Evolutionary conservation across 495 filamentous ascomycete genomes (phyloP), one percentile per base, ranked within the genome.

Genomic region (Hypoxylon cercidicola): DNA sequence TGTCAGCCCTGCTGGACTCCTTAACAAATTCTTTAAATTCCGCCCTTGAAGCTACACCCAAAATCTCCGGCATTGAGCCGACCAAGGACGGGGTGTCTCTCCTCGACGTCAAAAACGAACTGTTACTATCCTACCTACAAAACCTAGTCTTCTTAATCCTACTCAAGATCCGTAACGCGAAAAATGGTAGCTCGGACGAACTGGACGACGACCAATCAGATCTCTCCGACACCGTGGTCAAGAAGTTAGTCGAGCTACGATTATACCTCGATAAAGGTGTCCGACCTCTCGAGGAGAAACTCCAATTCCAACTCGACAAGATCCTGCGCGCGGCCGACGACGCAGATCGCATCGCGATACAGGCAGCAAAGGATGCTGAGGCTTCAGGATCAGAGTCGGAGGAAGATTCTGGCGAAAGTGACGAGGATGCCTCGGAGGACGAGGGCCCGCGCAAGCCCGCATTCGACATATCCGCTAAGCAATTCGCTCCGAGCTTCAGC

Each of bases 101-200:
- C 4, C 87, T 99, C 70, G 92, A 97, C 72, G 85, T 89, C 51
- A 99, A 99, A 75, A 97, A 92, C 80, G 96, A 99, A 62, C 84
- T 98, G 15, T 86, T 99, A 12, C 89, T 99, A 41, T 93, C 96
- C 1, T 99, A 99, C 78, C 81, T 98, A 0, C 96, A 98, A 68
- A 93, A 97, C 68, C 85, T 97, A 4, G 91, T 94, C 28, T 97
- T 97, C 66, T 79, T 98, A 47, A 89, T 96, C 35, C 78, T 97
- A 2, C 76, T 93, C 41, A 95, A 97, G 74, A 73, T 97, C 15
- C 85, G 91, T 15, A 84, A 87, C 68, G 72, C 81, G 1, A 79
- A 79, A 50, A 77, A 72, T 15, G 66, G 71, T 0, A 40, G 39
- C 1, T 50, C 73, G 0, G 69, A 79, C 0, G 70, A 72, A 7